These are phyloP conservation scores for Bacterosira constricta DNA, from an alignment of 108 stramenopile genomes.

Conservation along the genomic window DNA sequence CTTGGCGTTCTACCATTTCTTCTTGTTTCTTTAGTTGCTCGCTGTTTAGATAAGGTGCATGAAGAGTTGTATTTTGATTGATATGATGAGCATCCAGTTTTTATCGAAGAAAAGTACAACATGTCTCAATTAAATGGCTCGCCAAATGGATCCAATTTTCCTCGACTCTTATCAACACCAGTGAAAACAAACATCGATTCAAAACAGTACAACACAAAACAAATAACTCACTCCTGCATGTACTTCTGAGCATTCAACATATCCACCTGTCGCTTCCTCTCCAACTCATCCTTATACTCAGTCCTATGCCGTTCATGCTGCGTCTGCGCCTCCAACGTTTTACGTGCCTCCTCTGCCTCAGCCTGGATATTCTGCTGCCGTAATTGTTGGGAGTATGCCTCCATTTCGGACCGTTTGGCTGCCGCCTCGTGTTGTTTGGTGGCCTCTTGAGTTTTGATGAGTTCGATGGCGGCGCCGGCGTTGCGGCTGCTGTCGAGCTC, in stretches of 20 bases:
- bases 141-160: no score
- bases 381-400: conserved; percentile 89
- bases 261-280: conserved; percentile 96
- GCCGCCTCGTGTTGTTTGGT: conserved; percentile 94
- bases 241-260: conserved; percentile 95
- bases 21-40: conserved; percentile 96
- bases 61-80: not conserved
- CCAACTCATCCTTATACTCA: conserved; percentile 94
- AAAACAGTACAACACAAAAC: not conserved
- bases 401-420: conserved; percentile 88
- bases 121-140: no score
- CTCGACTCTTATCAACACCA: no score
- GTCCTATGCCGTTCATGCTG: conserved; percentile 91
- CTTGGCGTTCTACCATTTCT: conserved; percentile 94
- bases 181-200: not conserved
- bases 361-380: conserved; percentile 89
- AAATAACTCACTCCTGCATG: conserved; percentile 88
- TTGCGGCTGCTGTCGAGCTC: conserved; percentile 85
- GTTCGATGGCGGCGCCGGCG: conserved; percentile 84
- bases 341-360: conserved; percentile 94
- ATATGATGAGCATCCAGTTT: not conserved
- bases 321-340: conserved; percentile 93
- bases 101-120: not conserved
- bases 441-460: conserved; percentile 93
- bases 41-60: conserved; percentile 25